phyloP scores from a whole-genome alignment of 129 eudicot species.

The carrot (Daucus carota) region DNA sequence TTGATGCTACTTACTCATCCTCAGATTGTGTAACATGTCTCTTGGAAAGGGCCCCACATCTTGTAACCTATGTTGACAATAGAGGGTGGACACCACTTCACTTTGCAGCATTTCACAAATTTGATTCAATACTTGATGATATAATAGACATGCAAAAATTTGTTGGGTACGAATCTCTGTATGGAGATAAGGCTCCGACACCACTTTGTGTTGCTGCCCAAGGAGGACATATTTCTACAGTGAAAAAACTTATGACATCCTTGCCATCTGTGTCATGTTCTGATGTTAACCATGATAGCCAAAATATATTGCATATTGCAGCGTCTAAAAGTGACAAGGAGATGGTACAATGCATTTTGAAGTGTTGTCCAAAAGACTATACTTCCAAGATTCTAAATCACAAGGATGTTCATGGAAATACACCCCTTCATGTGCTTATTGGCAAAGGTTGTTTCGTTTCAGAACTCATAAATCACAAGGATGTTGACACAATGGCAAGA shows the following conservation, averaged over 20 bases:
- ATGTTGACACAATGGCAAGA: neutral
- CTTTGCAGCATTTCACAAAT: neutral
- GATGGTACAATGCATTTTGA: neutral
- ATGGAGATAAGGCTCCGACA: too few relatives aligned
- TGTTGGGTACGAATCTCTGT: too few relatives aligned
- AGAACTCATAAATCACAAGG: neutral
- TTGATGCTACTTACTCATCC: too few relatives aligned
- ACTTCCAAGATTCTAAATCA: neutral
- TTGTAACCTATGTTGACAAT: neutral
- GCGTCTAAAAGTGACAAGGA: neutral
- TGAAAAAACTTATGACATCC: neutral
- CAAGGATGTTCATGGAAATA: neutral
- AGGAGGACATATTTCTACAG: neutral
- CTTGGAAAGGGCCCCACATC: neutral
- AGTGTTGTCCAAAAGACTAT: neutral
- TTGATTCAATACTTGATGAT: neutral
- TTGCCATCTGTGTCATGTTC: neutral
- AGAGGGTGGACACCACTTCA: neutral
- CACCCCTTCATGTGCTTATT: neutral
- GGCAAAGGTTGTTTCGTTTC: neutral
- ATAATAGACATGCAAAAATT: too few relatives aligned
- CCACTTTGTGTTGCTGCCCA: neutral
- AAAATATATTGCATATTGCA: neutral
- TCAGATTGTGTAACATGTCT: neutral
- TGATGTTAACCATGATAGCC: neutral